These are phyloP conservation scores for Bodo saltans DNA, from an alignment of 78 protist species.

Conservation along the genomic window DNA sequence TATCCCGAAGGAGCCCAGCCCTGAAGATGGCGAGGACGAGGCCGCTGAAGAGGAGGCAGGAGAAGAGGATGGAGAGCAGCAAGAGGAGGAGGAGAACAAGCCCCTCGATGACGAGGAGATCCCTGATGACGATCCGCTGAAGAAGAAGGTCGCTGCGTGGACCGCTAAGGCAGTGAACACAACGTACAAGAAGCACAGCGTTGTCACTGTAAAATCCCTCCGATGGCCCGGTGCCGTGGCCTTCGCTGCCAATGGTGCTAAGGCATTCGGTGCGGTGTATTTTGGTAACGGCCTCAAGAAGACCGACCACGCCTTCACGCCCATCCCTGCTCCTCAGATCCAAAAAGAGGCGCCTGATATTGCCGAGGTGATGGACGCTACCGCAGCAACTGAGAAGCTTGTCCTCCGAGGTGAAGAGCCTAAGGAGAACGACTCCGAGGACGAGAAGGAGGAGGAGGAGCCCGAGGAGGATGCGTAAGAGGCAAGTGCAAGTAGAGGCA, in stretches of 20 bases:
- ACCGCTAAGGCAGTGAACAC: neutral
- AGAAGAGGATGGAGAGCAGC: neutral
- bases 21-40: slow-evolving; percentile 30
- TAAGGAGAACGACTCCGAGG: slow-evolving; percentile 25
- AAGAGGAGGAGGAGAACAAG: slow-evolving; percentile 5
- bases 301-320: slow-evolving; percentile 20
- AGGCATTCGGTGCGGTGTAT: slow-evolving; percentile 12
- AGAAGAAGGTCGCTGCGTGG: slow-evolving; percentile 26
- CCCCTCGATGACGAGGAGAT: slow-evolving; percentile 19
- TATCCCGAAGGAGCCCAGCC: slow-evolving; percentile 16
- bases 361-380: slow-evolving; percentile 20
- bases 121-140: neutral
- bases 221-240: slow-evolving; percentile 52
- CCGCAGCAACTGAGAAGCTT: slow-evolving; percentile 20
- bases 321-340: slow-evolving; percentile 21
- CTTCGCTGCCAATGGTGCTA: neutral
- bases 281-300: slow-evolving; percentile 37
- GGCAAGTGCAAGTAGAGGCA: too few species aligned
- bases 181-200: neutral
- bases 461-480: neutral
- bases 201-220: slow-evolving; percentile 6
- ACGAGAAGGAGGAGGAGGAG: slow-evolving; percentile 20
- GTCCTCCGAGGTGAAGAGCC: slow-evolving; percentile 37
- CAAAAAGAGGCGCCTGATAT: slow-evolving; percentile 7
- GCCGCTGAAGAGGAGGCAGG: slow-evolving; percentile 29